Conservation (phyloP, 371 early-diverging fungal genomes). For the Mucor ambiguus region DNA sequence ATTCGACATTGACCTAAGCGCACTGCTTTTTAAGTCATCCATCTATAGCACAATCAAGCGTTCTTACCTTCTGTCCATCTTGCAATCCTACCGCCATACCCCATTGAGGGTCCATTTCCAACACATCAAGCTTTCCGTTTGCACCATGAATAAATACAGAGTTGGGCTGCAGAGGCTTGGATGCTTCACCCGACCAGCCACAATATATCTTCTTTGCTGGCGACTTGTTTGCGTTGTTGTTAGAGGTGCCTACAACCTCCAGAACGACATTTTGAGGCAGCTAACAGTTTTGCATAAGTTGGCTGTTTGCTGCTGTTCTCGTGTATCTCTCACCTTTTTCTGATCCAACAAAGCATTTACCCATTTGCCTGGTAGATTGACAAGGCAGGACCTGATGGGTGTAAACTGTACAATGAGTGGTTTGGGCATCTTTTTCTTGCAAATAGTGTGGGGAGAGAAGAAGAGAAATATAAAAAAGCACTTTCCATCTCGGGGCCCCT, state of each 20-base stretch:
- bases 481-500: background rate
- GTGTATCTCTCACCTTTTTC: constrained; percentile 51
- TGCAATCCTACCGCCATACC: constrained; percentile 65
- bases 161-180: constrained; percentile 44
- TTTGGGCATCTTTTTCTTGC: constrained; percentile 47
- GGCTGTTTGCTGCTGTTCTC: background rate
- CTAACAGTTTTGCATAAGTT: constrained; percentile 21
- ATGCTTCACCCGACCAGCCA: constrained; percentile 74
- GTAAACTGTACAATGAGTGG: constrained; percentile 60
- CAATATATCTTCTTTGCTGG: constrained; percentile 54
- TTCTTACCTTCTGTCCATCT: constrained; percentile 76
- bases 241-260: constrained; percentile 37
- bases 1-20: constrained; percentile 63
- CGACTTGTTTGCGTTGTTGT: constrained; percentile 12
- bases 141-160: constrained; percentile 45
- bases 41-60: too few species aligned
- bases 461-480: background rate
- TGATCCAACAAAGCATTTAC: constrained; percentile 67
- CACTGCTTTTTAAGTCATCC: background rate
- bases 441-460: background rate
- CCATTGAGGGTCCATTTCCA: constrained; percentile 76
- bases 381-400: constrained; percentile 63
- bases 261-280: constrained; percentile 68
- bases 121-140: constrained; percentile 52
- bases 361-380: constrained; percentile 68